Base-by-base conservation (phyloP, 257 asterid genomes). In the Marsdenia floribunda region DNA sequence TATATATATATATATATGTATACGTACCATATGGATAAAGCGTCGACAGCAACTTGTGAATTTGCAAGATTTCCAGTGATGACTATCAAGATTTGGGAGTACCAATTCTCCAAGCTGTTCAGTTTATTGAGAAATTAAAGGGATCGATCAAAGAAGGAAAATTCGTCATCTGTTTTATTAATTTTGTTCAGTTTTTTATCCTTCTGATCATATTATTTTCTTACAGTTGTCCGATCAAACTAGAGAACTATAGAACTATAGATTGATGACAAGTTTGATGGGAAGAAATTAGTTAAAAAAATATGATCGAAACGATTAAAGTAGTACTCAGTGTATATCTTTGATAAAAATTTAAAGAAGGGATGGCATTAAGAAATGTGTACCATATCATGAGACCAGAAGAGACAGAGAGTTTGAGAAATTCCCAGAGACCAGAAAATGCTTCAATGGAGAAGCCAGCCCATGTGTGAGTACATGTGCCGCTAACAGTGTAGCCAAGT, bases 341-440 rank as follows among this genome's bases (percentile, higher is more conserved):
- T n/a, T n/a, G n/a, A n/a, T n/a, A n/a, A n/a, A n/a, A n/a, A n/a
- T n/a, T n/a, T n/a, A n/a, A 8, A 47, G 9, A 1, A 11, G 14
- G 12, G 14, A 7, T 1, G 12, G 14, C 0, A 47, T 47, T 47
- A 47, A 33, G 3, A 26, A 55, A 37, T 24, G 46, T 12, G 18
- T 73, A 93, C 96, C 97, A 93, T 7, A 93, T 83, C 98, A 93
- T 93, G 85, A 93, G 91, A 0, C 98, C 98, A 15, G 97, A 93
- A 29, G 97, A 89, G 50, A 88, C 85, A 0, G 98, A 93, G n/a
- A 93, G 90, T 72, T 91, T 90, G 0, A 88, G 35, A 70, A 93
- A 93, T 1, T 88, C 93, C 97, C 98, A 91, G 47, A 93, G 80
- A 0, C 97, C 98, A 14, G 91, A 58, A 29, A 93, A 88, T 0